Percentiles rank a stretch among this genome's conserved stretches.
Evolutionary conservation across 2,329 filamentous ascomycete genomes (phyloP).

Genomic region (Fusarium brevicatenulatum): DNA sequence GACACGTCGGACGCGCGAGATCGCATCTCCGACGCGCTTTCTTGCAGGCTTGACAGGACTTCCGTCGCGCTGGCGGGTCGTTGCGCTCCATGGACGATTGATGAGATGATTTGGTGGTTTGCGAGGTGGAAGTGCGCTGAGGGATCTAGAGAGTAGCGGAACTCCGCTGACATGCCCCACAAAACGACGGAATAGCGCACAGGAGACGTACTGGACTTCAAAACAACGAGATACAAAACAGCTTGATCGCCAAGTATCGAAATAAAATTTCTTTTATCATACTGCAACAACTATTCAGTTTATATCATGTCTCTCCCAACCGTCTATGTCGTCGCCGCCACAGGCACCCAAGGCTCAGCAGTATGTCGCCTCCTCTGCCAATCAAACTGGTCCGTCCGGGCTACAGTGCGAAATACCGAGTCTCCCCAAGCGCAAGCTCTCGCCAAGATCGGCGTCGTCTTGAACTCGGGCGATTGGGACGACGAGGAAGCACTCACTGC

Average conservation of each 20-base stretch:
- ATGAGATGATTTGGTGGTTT: not conserved
- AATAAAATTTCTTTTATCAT: no score
- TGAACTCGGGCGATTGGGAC: not conserved
- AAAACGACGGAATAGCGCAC: not conserved
- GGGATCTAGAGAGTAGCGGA: not conserved
- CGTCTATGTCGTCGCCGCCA: not conserved
- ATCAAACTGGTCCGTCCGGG: not conserved
- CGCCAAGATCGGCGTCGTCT: not conserved
- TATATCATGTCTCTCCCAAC: not conserved
- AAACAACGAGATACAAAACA: no score
- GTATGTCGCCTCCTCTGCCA: not conserved
- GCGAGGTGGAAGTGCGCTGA: constrained; percentile 1
- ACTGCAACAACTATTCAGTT: no score
- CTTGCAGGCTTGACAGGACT: not conserved
- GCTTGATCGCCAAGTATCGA: no score
- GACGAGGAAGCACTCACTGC: not conserved
- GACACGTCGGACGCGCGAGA: not conserved
- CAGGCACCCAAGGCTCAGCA: constrained; percentile 5
- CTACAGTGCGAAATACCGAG: not conserved
- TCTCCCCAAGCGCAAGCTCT: not conserved
- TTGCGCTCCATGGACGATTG: not conserved
- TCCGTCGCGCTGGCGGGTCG: not conserved
- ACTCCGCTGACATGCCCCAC: not conserved
- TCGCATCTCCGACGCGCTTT: constrained; percentile 1
- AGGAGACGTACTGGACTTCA: no score